Evolutionary conservation across 2,329 filamentous ascomycete species (phyloP).

Genomic region (Rugonectria rugulosa): DNA sequence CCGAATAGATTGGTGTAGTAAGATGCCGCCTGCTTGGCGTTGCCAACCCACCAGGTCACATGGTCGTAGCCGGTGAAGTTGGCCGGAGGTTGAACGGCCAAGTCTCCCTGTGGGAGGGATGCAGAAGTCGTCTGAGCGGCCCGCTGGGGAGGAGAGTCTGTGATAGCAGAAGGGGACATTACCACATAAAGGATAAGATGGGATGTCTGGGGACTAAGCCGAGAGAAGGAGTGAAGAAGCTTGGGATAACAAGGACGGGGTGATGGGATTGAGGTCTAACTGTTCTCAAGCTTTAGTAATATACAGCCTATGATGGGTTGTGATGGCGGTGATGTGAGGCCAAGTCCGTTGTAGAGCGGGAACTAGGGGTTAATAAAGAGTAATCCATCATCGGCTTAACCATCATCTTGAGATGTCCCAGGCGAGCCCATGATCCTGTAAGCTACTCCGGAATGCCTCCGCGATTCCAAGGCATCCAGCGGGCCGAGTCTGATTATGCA

Average conservation of each 20-base stretch:
- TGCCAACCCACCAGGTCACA: slow-evolving; percentile 95
- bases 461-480: slow-evolving; percentile 34
- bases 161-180: slow-evolving; percentile 69
- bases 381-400: slow-evolving; percentile 34
- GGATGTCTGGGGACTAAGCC: slow-evolving; percentile 15
- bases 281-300: background rate
- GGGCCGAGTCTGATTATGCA: slow-evolving; percentile 35
- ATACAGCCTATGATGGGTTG: background rate
- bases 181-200: slow-evolving; percentile 34
- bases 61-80: slow-evolving; percentile 89
- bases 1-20: slow-evolving; percentile 91
- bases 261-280: background rate
- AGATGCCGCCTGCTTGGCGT: slow-evolving; percentile 91
- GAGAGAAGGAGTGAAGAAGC: slow-evolving; percentile 1
- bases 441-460: slow-evolving; percentile 38
- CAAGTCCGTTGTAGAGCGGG: slow-evolving; percentile 9
- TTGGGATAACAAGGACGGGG: background rate
- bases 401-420: slow-evolving; percentile 20
- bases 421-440: slow-evolving; percentile 19
- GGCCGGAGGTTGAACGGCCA: slow-evolving; percentile 58
- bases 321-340: slow-evolving; percentile 2
- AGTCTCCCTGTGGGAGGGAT: slow-evolving; percentile 54
- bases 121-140: slow-evolving; percentile 46
- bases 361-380: slow-evolving; percentile 35
- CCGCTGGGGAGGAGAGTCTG: slow-evolving; percentile 56